These are phyloP conservation scores for Tetracentron sinense DNA, from an alignment of 164 flowering plant species.

Conservation along the genomic window DNA sequence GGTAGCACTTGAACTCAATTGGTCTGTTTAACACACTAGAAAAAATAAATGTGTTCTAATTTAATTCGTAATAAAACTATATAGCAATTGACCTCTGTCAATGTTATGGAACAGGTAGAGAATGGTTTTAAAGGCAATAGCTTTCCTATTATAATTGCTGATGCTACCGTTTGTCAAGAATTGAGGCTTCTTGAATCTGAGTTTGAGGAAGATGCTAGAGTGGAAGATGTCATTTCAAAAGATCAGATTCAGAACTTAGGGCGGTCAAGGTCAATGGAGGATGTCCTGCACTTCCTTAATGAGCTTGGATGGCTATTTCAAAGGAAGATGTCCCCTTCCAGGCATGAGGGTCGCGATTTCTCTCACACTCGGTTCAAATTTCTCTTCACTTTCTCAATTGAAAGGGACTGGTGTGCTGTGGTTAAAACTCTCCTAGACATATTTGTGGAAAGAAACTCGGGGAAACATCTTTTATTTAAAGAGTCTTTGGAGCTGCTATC, in stretches of 20 bases:
- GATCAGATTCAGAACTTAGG: constrained; percentile 30
- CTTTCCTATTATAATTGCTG: constrained; percentile 82
- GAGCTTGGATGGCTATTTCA: constrained; percentile 97
- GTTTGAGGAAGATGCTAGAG: constrained; percentile 35
- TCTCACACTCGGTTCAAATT: constrained; percentile 53
- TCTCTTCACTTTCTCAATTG: constrained; percentile 67
- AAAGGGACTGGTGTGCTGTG: constrained; percentile 62
- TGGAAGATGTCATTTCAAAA: constrained; percentile 28
- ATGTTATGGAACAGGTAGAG: constrained; percentile 56
- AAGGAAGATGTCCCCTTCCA: constrained; percentile 29
- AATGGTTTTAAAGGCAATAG: constrained; percentile 78
- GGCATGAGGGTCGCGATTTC: constrained; percentile 32
- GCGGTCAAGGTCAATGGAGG: constrained; percentile 53
- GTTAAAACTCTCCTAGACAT: constrained; percentile 65
- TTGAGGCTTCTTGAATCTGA: constrained; percentile 68
- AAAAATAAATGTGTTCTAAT: neutral
- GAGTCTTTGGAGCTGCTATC: constrained; percentile 46
- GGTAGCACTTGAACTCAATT: constrained; percentile 33
- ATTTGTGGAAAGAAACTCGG: constrained; percentile 38
- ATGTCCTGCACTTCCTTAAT: constrained; percentile 68
- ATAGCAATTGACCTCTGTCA: neutral
- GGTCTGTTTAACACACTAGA: neutral
- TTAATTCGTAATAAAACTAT: neutral
- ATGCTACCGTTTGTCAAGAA: constrained; percentile 66
- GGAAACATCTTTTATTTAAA: constrained; percentile 26